Conservation (phyloP, 495 filamentous ascomycete genomes). For the Penicillium flavigenum region DNA sequence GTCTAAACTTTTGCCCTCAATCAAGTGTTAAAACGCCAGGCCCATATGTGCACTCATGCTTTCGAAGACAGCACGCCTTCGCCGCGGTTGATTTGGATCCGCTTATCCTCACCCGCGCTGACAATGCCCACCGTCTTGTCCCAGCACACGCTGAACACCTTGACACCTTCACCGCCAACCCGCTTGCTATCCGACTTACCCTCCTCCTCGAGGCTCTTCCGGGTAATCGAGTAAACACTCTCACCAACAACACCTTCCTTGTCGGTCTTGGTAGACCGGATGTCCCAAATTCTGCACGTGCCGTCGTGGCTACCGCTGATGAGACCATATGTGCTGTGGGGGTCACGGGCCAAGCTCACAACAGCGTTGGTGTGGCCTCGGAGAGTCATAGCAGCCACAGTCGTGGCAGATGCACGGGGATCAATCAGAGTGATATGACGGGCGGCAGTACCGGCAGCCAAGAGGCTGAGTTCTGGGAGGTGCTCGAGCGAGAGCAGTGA, state of each 20-base stretch:
- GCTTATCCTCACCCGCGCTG: constrained; percentile 87
- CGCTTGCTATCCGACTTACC: constrained; percentile 51
- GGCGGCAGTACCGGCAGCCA: constrained; percentile 84
- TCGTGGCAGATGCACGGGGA: constrained; percentile 70
- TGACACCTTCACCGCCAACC: constrained; percentile 72
- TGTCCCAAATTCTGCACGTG: constrained; percentile 89
- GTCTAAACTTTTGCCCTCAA: constrained; percentile 37
- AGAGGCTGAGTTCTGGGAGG: constrained; percentile 62
- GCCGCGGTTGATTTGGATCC: constrained; percentile 84
- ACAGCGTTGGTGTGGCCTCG: constrained; percentile 87
- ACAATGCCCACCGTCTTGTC: constrained; percentile 82
- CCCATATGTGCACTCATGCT: constrained; percentile 36
- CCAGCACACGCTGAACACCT: constrained; percentile 91
- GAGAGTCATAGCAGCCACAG: constrained; percentile 79
- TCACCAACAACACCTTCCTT: constrained; percentile 70
- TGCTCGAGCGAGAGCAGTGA: constrained; percentile 73
- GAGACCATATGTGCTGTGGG: constrained; percentile 73
- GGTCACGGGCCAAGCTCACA: constrained; percentile 64
- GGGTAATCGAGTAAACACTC: constrained; percentile 74
- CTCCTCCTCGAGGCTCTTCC: constrained; percentile 61
- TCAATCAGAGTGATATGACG: constrained; percentile 88
- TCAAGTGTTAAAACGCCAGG: constrained; percentile 37
- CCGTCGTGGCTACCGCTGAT: constrained; percentile 86
- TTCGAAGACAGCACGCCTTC: constrained; percentile 46
- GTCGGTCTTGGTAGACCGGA: constrained; percentile 67